These are phyloP conservation scores for Salix suchowensis DNA, from an alignment of 345 rosid genomes.

Conservation along the genomic window DNA sequence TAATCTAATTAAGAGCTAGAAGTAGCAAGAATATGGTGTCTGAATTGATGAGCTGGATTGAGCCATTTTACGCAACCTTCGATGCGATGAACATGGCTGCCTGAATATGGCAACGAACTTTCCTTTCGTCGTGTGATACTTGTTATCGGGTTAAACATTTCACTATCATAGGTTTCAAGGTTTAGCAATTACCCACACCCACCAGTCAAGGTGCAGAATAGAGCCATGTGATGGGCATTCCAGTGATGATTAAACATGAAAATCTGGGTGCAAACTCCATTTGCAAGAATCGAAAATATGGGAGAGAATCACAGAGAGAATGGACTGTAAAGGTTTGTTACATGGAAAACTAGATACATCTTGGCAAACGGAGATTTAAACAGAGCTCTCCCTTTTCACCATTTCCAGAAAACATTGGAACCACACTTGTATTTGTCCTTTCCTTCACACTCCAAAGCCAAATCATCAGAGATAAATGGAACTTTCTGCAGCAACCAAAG, in stretches of 20 bases:
- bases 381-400: slow-evolving; percentile 45
- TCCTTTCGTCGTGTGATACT: background rate
- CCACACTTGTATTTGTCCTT: slow-evolving; percentile 98
- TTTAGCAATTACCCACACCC: background rate
- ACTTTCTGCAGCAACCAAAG: slow-evolving; percentile 64
- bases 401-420: slow-evolving; percentile 98
- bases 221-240: too few relatives aligned
- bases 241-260: background rate
- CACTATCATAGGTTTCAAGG: background rate
- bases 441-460: slow-evolving; percentile 86
- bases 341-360: slow-evolving; percentile 34
- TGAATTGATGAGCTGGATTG: background rate
- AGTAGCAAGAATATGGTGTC: background rate
- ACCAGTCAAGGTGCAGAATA: background rate
- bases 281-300: background rate
- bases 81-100: background rate
- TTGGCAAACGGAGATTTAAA: slow-evolving; percentile 5
- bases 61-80: background rate
- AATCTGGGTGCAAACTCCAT: background rate
- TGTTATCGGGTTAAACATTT: background rate
- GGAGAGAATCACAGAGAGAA: background rate
- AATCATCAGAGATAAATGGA: slow-evolving; percentile 76
- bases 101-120: background rate
- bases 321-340: slow-evolving; percentile 9
- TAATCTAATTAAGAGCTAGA: background rate